phyloP scores from a whole-genome alignment of 2,329 filamentous ascomycete species.

The Aspergillus ochraceoroseus region DNA sequence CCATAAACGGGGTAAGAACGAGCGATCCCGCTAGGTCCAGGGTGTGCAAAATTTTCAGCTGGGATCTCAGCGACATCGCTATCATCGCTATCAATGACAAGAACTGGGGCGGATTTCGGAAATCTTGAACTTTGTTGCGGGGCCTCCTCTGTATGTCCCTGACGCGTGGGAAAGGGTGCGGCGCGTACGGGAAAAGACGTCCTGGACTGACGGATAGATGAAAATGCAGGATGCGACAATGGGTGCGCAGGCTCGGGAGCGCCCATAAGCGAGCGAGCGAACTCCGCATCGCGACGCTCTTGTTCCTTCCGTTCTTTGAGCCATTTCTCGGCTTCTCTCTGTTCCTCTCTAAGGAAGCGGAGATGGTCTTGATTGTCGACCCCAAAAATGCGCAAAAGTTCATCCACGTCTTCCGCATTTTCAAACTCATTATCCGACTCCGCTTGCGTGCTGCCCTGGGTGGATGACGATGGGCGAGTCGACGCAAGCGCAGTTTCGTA shows the following conservation, averaged over 20 bases:
- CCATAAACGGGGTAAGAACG: conserved; percentile 13
- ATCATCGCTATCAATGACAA: conserved; percentile 25
- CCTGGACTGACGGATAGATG: conserved; percentile 8
- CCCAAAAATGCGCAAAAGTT: conserved; percentile 25
- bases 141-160: not conserved
- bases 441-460: not conserved
- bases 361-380: conserved; percentile 25
- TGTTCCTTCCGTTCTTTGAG: conserved; percentile 30
- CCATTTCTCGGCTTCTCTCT: conserved; percentile 31
- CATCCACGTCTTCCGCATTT: too few species aligned
- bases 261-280: conserved; percentile 38
- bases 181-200: conserved; percentile 6
- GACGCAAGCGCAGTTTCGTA: not conserved
- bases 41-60: conserved; percentile 18
- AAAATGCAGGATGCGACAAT: conserved; percentile 8
- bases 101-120: not conserved
- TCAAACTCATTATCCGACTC: conserved; percentile 1
- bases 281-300: conserved; percentile 37
- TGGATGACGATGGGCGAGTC: not conserved
- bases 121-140: not conserved
- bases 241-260: conserved; percentile 19
- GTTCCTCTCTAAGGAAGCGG: conserved; percentile 28
- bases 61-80: conserved; percentile 36
- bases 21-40: conserved; percentile 8
- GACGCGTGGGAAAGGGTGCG: not conserved